Evolutionary conservation across 2,329 filamentous ascomycete species (phyloP).

Genomic region (Shiraia sp.): DNA sequence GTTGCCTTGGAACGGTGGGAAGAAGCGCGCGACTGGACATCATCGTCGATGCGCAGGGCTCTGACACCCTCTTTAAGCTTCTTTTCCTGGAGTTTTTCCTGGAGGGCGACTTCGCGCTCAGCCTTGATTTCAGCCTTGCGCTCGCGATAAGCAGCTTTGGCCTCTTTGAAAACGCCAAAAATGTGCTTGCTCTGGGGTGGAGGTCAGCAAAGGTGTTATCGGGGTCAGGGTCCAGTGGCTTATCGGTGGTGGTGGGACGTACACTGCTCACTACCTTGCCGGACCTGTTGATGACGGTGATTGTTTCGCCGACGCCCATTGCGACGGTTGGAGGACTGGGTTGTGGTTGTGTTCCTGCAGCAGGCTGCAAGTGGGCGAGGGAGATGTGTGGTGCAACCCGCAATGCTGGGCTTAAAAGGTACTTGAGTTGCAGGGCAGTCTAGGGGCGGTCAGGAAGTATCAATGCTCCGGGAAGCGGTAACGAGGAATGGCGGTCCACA

Average conservation of each 20-base stretch:
- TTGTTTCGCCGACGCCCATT: slow-evolving; percentile 66
- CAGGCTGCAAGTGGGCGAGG: slow-evolving; percentile 20
- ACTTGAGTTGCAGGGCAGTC: slow-evolving; percentile 20
- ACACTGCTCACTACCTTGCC: slow-evolving; percentile 90
- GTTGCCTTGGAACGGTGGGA: slow-evolving; percentile 30
- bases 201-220: slow-evolving; percentile 28
- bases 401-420: slow-evolving; percentile 14
- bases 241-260: slow-evolving; percentile 24
- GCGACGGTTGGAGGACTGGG: slow-evolving; percentile 11
- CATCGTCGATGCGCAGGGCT: slow-evolving; percentile 49
- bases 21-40: slow-evolving; percentile 36
- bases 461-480: slow-evolving; percentile 30
- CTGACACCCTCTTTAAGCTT: slow-evolving; percentile 63
- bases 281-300: slow-evolving; percentile 88
- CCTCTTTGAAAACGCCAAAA: slow-evolving; percentile 88
- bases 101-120: slow-evolving; percentile 63
- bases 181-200: slow-evolving; percentile 82
- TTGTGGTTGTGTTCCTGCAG: slow-evolving; percentile 19
- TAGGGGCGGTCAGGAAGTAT: slow-evolving; percentile 37
- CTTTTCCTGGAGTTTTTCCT: slow-evolving; percentile 61
- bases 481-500: slow-evolving; percentile 23
- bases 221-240: too few species aligned
- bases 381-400: slow-evolving; percentile 23
- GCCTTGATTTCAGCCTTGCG: slow-evolving; percentile 81
- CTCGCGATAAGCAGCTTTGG: slow-evolving; percentile 83